phyloP scores from a whole-genome alignment of 129 eudicot species.

The Chrysanthemum makinoi region DNA sequence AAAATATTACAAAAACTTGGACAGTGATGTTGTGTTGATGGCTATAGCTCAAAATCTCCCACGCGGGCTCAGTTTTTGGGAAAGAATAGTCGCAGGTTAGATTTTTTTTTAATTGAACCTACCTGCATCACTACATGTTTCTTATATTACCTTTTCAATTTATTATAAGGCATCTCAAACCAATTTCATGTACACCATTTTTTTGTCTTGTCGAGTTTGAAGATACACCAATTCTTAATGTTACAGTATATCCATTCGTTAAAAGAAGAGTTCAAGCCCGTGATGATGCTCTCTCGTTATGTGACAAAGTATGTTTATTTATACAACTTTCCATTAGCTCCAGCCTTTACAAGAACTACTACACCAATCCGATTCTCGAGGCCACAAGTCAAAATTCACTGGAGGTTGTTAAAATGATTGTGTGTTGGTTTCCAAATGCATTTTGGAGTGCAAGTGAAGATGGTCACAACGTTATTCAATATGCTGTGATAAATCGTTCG shows the following conservation, averaged over 20 bases:
- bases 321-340: not conserved
- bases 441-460: not conserved
- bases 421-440: not conserved
- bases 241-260: not conserved
- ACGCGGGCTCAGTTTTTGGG: not conserved
- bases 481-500: slow-evolving; percentile 4
- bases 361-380: slow-evolving; percentile 2
- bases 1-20: not conserved
- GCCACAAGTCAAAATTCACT: not conserved
- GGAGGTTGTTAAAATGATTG: not conserved
- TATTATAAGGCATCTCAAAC: not conserved
- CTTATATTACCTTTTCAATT: not conserved
- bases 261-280: not conserved
- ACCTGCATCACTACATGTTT: not conserved
- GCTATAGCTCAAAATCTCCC: slow-evolving; percentile 3
- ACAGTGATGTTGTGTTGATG: not conserved
- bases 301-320: not conserved
- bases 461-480: slow-evolving; percentile 9
- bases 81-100: not conserved
- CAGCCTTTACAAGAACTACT: not conserved
- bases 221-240: not conserved
- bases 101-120: not conserved
- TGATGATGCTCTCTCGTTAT: not conserved
- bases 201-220: not conserved
- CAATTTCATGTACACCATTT: not conserved